These are phyloP conservation scores for Excoecaria agallocha DNA, from an alignment of 345 rosid species.

Conservation along the genomic window DNA sequence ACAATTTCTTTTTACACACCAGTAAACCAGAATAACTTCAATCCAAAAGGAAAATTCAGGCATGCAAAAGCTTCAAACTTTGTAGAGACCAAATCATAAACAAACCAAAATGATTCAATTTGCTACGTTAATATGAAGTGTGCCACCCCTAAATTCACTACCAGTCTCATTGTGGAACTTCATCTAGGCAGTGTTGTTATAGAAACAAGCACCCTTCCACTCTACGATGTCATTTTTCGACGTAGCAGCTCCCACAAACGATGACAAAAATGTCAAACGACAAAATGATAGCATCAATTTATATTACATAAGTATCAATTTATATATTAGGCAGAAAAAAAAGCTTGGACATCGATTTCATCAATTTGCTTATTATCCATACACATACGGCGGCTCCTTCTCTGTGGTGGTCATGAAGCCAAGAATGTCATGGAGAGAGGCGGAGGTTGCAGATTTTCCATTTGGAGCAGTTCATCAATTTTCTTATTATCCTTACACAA, in stretches of 20 bases:
- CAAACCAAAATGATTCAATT: not conserved
- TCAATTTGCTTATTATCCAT: too few relatives aligned
- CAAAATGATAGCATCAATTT: too few relatives aligned
- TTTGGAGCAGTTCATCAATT: too few relatives aligned
- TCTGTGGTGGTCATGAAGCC: too few relatives aligned
- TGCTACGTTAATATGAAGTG: slow-evolving; percentile 75
- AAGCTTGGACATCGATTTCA: too few relatives aligned
- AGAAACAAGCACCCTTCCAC: slow-evolving; percentile 98
- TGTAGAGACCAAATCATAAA: not conserved
- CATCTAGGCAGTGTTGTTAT: slow-evolving; percentile 70
- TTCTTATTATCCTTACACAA: too few relatives aligned
- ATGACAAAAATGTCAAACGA: slow-evolving; percentile 76
- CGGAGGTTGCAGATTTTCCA: too few relatives aligned
- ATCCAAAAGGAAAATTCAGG: not conserved
- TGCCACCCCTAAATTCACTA: slow-evolving; percentile 80
- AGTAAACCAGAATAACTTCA: not conserved
- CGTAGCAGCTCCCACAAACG: slow-evolving; percentile 77
- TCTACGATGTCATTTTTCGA: slow-evolving; percentile 36
- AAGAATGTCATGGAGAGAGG: too few relatives aligned
- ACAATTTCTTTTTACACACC: not conserved
- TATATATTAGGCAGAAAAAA: too few relatives aligned
- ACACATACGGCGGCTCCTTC: too few relatives aligned
- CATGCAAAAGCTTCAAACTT: slow-evolving; percentile 12
- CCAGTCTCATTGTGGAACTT: slow-evolving; percentile 86
- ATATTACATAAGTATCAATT: too few relatives aligned